Evolutionary conservation across 805 yeast species (phyloP), one percentile per base, ranked within the genome.

Genomic region (Maudiozyma turicensis): DNA sequence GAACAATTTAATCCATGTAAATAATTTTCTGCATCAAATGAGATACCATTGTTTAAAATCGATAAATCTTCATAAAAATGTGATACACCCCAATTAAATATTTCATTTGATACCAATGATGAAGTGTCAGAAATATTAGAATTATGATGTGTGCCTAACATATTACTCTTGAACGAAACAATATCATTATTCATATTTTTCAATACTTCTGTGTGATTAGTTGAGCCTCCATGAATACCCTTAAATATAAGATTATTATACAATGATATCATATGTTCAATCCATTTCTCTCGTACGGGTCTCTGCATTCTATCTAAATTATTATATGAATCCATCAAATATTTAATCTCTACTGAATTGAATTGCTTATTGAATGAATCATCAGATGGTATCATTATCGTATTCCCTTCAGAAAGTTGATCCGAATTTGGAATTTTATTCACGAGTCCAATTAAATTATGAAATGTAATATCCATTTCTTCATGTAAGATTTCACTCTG

Each of bases 1-100:
- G 82, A 71, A 46, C 79, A 80, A 50, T 80, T 75, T 42, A 81
- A 60, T 0, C 86, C 88, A 47, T 77, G 67, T 2, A 84, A 61
- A 54, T 79, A 75, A 58, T 80, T 82, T 53, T 80, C 72, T 0
- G 79, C 77, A 33, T 79, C 78, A 55, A 79, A 76, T 1, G 52
- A 54, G 15, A 77, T 47, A 1, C 49, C 34, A 0, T 53, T 61
- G 30, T 53, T 49, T 31, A 66, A 45, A 11, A 66, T 54, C 14
- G 63, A 45, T 7, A 66, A 47, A 13, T 64, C 54, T 26, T 71
- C 65, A 57, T 76, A 79, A 26, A 74, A 55, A 58, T 81, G 83
- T 1, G 76, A 59, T 0, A 82, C 46, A 0, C 81, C 82, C 55
- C 75, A 72, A 3, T 71, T 58, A 6, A 76, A 67, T 0, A 80